Percentiles rank a stretch among this genome's conserved stretches.
phyloP scores from a whole-genome alignment of 2,329 filamentous ascomycete genomes.

The Scortechinia acanthostroma region DNA sequence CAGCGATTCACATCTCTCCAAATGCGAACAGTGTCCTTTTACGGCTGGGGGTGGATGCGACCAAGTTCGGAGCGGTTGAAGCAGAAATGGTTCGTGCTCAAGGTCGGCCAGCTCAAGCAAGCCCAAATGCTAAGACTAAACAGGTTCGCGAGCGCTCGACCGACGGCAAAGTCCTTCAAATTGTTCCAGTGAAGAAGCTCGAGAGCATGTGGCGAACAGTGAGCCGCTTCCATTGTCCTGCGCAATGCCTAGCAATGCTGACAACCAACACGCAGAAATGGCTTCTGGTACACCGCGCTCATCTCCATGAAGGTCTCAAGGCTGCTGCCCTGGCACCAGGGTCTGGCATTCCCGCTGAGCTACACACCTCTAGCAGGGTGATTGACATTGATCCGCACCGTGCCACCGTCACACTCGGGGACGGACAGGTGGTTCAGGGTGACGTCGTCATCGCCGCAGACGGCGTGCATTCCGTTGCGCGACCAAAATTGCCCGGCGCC shows the following conservation, averaged over 20 bases:
- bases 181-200: too few relatives aligned
- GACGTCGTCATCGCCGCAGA: constrained; percentile 47
- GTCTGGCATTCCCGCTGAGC: constrained; percentile 19
- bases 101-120: too few relatives aligned
- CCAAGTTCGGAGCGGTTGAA: constrained; percentile 26
- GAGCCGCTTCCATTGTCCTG: too few relatives aligned
- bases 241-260: too few relatives aligned
- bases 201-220: too few relatives aligned
- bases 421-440: constrained; percentile 29
- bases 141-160: too few relatives aligned
- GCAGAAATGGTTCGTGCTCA: too few relatives aligned
- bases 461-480: constrained; percentile 31
- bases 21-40: constrained; percentile 51
- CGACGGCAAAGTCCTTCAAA: too few relatives aligned
- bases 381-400: constrained; percentile 28
- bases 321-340: constrained; percentile 26
- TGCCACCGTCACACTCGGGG: constrained; percentile 32
- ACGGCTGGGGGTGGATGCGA: constrained; percentile 24
- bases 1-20: constrained; percentile 54
- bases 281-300: constrained; percentile 43
- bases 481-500: constrained; percentile 14
- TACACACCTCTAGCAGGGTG: constrained; percentile 31
- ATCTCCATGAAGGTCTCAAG: constrained; percentile 43
- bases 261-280: constrained; percentile 28
- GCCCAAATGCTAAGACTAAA: too few relatives aligned